These are phyloP conservation scores for Neoarthrinium moseri DNA, from an alignment of 2,329 filamentous ascomycete species.

Conservation along the genomic window DNA sequence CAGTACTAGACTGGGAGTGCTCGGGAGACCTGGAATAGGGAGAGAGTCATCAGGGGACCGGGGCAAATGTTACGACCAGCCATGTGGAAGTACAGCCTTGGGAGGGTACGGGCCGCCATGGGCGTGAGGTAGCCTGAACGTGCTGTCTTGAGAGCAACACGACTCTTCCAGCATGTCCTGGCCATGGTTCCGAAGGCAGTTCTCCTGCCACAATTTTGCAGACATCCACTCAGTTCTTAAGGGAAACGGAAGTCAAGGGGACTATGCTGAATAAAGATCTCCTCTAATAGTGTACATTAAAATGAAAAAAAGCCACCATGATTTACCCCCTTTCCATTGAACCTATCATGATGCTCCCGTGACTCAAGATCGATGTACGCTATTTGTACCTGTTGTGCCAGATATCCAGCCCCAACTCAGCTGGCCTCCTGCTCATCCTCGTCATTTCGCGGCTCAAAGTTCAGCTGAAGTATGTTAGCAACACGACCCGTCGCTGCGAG, in stretches of 20 bases:
- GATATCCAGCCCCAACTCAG: not conserved
- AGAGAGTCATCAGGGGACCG: not conserved
- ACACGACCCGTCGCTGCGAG: not conserved
- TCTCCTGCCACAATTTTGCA: too few species aligned
- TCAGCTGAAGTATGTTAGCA: conserved; percentile 49
- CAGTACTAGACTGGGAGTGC: conserved; percentile 53
- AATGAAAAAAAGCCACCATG: not conserved
- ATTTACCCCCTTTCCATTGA: not conserved
- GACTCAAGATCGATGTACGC: too few species aligned
- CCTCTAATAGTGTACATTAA: not conserved
- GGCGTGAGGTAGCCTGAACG: too few species aligned
- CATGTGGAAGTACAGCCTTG: too few species aligned
- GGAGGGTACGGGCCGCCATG: too few species aligned
- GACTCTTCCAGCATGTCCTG: too few species aligned
- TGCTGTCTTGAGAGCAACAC: too few species aligned
- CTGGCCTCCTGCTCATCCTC: conserved; percentile 42
- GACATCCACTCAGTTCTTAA: too few species aligned
- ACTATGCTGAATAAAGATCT: not conserved
- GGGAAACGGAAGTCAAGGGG: too few species aligned
- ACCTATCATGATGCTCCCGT: too few species aligned
- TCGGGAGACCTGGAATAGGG: not conserved
- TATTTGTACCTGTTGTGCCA: not conserved
- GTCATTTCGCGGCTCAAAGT: conserved; percentile 66
- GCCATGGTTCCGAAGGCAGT: too few species aligned
- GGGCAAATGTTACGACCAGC: too few species aligned